Conservation (phyloP, 2,329 filamentous ascomycete genomes). For the Ophiostoma angusticollis region DNA sequence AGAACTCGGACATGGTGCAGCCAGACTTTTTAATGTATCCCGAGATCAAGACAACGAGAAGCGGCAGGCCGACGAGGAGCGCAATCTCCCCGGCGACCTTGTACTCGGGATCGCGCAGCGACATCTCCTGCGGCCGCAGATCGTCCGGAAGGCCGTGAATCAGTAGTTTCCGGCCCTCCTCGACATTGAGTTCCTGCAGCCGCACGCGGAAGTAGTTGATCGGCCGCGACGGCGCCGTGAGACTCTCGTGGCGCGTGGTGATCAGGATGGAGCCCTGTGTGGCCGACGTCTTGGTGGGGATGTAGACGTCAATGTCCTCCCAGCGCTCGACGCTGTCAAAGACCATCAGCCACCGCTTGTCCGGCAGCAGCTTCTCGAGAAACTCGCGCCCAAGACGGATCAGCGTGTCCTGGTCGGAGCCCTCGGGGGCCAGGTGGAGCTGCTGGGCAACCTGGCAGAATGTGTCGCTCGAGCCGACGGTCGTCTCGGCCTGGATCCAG, state of each 20-base stretch:
- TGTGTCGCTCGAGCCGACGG: conserved; percentile 10
- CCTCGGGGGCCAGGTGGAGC: conserved; percentile 9
- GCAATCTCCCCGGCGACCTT: conserved; percentile 11
- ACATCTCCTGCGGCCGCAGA: conserved; percentile 8
- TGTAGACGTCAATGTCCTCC: conserved; percentile 12
- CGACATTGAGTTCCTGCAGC: conserved; percentile 7
- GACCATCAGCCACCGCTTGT: conserved; percentile 14
- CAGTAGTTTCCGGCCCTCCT: conserved; percentile 11
- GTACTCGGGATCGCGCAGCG: conserved; percentile 9
- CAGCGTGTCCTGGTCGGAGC: conserved; percentile 12
- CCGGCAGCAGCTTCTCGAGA: conserved; percentile 7
- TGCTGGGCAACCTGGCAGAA: conserved; percentile 13
- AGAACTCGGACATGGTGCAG: conserved; percentile 11
- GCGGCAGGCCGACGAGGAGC: conserved; percentile 6
- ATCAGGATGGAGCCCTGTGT: conserved; percentile 12
- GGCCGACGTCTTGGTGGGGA: conserved; percentile 10
- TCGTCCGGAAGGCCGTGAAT: conserved; percentile 10
- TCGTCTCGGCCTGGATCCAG: conserved; percentile 18
- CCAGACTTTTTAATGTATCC: conserved; percentile 12
- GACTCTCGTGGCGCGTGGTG: conserved; percentile 10
- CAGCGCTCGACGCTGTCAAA: conserved; percentile 13
- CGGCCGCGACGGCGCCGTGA: conserved; percentile 12
- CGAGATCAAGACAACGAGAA: conserved; percentile 12
- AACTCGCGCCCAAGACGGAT: conserved; percentile 10
- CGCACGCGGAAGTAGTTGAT: conserved; percentile 11